Evolutionary conservation across 2,329 filamentous ascomycete species (phyloP).

Genomic region (Fusarium foetens): DNA sequence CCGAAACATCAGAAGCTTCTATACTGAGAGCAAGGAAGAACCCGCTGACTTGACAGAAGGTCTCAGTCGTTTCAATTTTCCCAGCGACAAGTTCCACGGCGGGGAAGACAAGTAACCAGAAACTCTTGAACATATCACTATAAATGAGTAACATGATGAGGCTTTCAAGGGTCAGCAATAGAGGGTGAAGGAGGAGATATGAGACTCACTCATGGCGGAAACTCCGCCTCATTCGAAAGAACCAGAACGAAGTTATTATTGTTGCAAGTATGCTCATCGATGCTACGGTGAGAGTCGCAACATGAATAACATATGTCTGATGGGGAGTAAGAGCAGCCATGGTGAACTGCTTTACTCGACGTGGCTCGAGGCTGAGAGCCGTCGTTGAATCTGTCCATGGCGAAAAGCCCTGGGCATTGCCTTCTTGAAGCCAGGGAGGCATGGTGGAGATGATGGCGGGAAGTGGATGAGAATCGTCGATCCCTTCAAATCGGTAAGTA

Average conservation of each 20-base stretch:
- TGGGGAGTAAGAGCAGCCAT: conserved; percentile 22
- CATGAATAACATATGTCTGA: conserved; percentile 40
- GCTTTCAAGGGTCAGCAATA: conserved; percentile 53
- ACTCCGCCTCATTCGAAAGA: conserved; percentile 75
- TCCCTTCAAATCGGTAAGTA: conserved; percentile 1
- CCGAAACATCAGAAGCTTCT: conserved; percentile 76
- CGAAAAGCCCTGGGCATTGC: conserved; percentile 6
- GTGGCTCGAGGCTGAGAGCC: conserved; percentile 19
- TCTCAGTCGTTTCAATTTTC: conserved; percentile 59
- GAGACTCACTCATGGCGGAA: conserved; percentile 70
- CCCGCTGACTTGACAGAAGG: conserved; percentile 74
- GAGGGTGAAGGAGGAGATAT: neutral
- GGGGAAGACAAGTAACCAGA: conserved; percentile 75
- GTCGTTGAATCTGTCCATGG: conserved; percentile 21
- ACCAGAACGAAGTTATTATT: conserved; percentile 73
- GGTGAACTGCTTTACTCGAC: conserved; percentile 26
- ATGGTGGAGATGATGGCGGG: conserved; percentile 21
- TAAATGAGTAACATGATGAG: conserved; percentile 79
- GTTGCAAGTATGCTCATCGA: conserved; percentile 67
- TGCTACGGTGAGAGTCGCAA: conserved; percentile 54
- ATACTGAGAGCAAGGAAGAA: conserved; percentile 75
- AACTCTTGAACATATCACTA: conserved; percentile 75
- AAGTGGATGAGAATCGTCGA: conserved; percentile 5
- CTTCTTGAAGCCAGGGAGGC: conserved; percentile 32
- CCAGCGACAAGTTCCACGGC: conserved; percentile 66